These are phyloP conservation scores for Flaveria bidentis DNA, from an alignment of 129 eudicot genomes.

Conservation along the genomic window DNA sequence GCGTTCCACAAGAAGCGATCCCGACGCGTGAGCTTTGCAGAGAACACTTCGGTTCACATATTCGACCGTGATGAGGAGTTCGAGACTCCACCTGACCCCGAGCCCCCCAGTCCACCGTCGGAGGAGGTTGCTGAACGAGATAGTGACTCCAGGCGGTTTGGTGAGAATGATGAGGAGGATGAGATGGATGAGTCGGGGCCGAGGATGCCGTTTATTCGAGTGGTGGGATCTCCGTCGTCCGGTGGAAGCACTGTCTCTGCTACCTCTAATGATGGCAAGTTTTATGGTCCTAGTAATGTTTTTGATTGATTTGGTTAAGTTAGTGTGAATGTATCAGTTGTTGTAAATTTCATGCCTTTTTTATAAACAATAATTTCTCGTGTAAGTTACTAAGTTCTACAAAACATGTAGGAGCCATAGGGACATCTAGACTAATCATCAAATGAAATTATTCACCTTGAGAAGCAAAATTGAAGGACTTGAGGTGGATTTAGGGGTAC, in stretches of 20 bases:
- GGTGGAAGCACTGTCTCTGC: slow-evolving; percentile 76
- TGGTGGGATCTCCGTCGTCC: slow-evolving; percentile 67
- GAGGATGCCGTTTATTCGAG: slow-evolving; percentile 54
- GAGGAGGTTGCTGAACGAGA: slow-evolving; percentile 41
- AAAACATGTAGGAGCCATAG: neutral
- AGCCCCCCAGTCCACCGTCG: slow-evolving; percentile 21
- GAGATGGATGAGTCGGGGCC: slow-evolving; percentile 41
- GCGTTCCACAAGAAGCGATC: slow-evolving; percentile 58
- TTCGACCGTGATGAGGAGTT: slow-evolving; percentile 77
- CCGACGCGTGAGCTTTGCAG: slow-evolving; percentile 96
- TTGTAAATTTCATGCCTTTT: too few species aligned
- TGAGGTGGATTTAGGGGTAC: neutral
- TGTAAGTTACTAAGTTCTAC: neutral
- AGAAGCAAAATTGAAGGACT: neutral
- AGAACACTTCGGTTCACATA: slow-evolving; percentile 72
- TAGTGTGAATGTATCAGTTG: neutral
- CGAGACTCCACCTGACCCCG: slow-evolving; percentile 43
- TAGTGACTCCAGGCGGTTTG: slow-evolving; percentile 15
- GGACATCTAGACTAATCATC: neutral
- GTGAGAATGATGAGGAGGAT: slow-evolving; percentile 39
- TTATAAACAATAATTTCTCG: too few species aligned
- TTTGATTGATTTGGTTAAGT: neutral
- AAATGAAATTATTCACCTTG: neutral
- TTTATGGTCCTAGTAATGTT: neutral
- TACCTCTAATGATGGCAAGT: slow-evolving; percentile 73